Evolutionary conservation across 208 protist genomes (phyloP), one percentile per base, ranked within the genome.

Genomic region (Acanthamoeba triangularis): DNA sequence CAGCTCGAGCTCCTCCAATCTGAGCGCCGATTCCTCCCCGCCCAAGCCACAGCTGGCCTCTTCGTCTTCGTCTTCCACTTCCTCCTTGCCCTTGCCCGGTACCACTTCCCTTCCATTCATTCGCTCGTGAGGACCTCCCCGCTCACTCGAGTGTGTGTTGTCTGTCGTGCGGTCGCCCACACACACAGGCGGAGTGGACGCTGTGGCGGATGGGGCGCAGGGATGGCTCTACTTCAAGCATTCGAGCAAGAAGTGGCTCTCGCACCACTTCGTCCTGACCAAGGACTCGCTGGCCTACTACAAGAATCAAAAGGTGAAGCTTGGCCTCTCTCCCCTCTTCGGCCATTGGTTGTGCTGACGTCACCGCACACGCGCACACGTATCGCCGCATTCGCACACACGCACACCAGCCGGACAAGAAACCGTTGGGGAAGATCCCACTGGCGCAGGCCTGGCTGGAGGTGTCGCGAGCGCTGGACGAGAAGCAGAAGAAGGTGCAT

Each of bases 401-500:
- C 5, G 25, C 78, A 87, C n/a, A 67, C 25, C 18, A 65, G 56
- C 52, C 30, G 16, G 30, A 30, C 16, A 90, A 90, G 82, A 90
- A 90, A 47, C 82, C 82, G n/a, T 37, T 90, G 41, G 82, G 82
- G 20, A 90, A 65, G 56, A 90, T 90, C n/a, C 56, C 49, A 11
- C 33, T 90, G 20, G 41, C 82, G 33, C 52, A 90, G 49, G 49
- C 44, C 82, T 90, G 82, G 82, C 82, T 90, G 47, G 82, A 90
- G 56, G 82, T 65, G n/a, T 90, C 82, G 30, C 52, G 56, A 65
- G 28, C 52, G 28, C 82, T 90, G 25, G 82, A 90, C 35, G 47
- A 56, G 28, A 90, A 90, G 56, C 82, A 90, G 82, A 90, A 90
- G 82, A 90, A 90, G 82, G 82, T 44, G 16, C 35, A 90, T 28